Evolutionary conservation across 2,329 filamentous ascomycete species (phyloP).

Genomic region (Plenodomus biglobosus): DNA sequence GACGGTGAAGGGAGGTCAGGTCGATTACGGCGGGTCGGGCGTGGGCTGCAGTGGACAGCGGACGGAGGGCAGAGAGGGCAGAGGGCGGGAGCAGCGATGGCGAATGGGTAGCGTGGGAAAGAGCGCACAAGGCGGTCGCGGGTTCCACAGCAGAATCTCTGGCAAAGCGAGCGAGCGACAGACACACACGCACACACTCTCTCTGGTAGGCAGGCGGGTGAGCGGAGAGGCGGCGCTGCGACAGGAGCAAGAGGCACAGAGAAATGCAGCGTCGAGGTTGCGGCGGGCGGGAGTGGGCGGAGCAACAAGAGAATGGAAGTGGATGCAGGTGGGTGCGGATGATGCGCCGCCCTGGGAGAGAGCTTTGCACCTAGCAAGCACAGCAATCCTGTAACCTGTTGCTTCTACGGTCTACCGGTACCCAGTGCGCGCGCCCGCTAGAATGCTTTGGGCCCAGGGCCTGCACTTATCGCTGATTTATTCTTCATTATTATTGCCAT

Average conservation of each 20-base stretch:
- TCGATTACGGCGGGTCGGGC: neutral
- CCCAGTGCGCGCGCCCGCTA: constrained; percentile 13
- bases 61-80: constrained; percentile 10
- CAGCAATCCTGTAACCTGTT: neutral
- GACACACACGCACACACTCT: no score
- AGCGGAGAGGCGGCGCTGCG: neutral
- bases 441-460: constrained; percentile 17
- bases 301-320: constrained; percentile 3
- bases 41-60: neutral
- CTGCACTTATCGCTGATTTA: constrained; percentile 26
- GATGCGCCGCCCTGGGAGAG: constrained; percentile 7
- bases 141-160: constrained; percentile 18
- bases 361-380: neutral
- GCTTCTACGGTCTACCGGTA: constrained; percentile 16
- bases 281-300: constrained; percentile 2
- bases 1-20: constrained; percentile 8
- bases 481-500: no score
- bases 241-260: constrained; percentile 3
- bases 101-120: constrained; percentile 13
- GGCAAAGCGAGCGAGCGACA: constrained; percentile 27
- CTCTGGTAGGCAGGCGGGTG: neutral
- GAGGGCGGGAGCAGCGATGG: constrained; percentile 15
- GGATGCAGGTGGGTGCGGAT: constrained; percentile 4
- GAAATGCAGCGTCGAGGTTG: constrained; percentile 2
- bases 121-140: constrained; percentile 16